phyloP scores from a whole-genome alignment of 805 yeast genomes.

The Nakazawaea pomicola region DNA sequence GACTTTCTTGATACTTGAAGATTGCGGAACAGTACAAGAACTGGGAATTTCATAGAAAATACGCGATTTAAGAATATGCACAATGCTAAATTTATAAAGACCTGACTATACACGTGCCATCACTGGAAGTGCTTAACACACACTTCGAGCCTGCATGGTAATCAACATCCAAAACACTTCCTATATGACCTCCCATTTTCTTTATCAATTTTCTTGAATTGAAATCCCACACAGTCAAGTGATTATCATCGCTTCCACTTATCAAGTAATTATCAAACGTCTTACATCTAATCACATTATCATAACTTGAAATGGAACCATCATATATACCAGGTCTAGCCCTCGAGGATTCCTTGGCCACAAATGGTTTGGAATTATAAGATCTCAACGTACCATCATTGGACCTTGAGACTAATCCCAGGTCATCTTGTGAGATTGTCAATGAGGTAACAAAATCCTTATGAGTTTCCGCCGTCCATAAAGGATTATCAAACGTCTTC shows the following conservation, averaged over 20 bases:
- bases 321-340: slow-evolving; percentile 41
- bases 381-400: slow-evolving; percentile 53
- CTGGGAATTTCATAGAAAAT: no score
- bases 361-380: slow-evolving; percentile 46
- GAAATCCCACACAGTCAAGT: slow-evolving; percentile 57
- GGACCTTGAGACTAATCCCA: slow-evolving; percentile 41
- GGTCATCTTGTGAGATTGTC: slow-evolving; percentile 40
- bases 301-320: slow-evolving; percentile 53
- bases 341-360: slow-evolving; percentile 34
- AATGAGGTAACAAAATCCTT: slow-evolving; percentile 54
- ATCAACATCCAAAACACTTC: slow-evolving; percentile 58
- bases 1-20: no score
- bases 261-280: slow-evolving; percentile 36
- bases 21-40: no score
- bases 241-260: slow-evolving; percentile 62
- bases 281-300: slow-evolving; percentile 45
- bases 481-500: slow-evolving; percentile 32
- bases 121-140: slow-evolving; percentile 47
- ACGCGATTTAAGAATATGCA: slow-evolving; percentile 5
- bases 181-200: slow-evolving; percentile 56
- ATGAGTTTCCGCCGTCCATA: slow-evolving; percentile 44
- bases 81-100: slow-evolving; percentile 11
- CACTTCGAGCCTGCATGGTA: slow-evolving; percentile 38
- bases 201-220: slow-evolving; percentile 40
- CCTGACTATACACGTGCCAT: slow-evolving; percentile 50